Evolutionary conservation across 306 rosid species (phyloP).

Genomic region (Fragaria nilgerrensis): DNA sequence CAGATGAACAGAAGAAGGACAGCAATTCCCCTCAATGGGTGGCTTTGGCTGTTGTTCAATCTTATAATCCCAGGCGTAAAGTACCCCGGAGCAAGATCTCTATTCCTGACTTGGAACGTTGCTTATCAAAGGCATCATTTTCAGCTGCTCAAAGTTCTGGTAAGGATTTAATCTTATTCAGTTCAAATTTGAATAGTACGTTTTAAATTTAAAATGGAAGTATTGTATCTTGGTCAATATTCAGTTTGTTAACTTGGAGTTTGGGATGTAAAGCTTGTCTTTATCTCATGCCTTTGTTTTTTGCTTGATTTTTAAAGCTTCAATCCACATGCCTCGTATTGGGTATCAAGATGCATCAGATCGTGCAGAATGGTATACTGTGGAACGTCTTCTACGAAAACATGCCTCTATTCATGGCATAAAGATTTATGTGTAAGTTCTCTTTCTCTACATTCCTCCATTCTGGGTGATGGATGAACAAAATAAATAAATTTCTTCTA

Average conservation of each 20-base stretch:
- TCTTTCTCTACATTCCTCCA: constrained; percentile 10
- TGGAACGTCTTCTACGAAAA: constrained; percentile 87
- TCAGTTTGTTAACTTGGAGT: background rate
- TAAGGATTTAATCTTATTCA: constrained; percentile 27
- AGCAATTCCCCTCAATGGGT: constrained; percentile 56
- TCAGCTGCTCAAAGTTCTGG: constrained; percentile 71
- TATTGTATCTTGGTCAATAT: background rate
- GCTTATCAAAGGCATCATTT: constrained; percentile 70
- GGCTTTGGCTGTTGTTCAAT: constrained; percentile 88
- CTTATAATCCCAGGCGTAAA: constrained; percentile 77
- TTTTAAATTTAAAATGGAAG: background rate
- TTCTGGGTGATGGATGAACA: constrained; percentile 1
- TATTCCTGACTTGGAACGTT: constrained; percentile 60
- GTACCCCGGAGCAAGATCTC: constrained; percentile 76
- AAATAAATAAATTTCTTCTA: background rate
- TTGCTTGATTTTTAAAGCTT: constrained; percentile 45
- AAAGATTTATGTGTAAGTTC: constrained; percentile 61
- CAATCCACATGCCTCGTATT: constrained; percentile 93
- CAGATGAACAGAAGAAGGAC: constrained; percentile 32
- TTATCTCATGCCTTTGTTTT: constrained; percentile 7
- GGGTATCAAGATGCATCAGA: constrained; percentile 93
- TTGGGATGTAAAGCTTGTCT: background rate
- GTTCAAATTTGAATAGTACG: background rate
- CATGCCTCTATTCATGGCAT: constrained; percentile 69
- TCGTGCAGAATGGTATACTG: constrained; percentile 90